A percentile compares a stretch with the other conserved stretches of the same genome.
Evolutionary conservation across 2,329 filamentous ascomycete genomes (phyloP).

Genomic region (Colletotrichum agaves): DNA sequence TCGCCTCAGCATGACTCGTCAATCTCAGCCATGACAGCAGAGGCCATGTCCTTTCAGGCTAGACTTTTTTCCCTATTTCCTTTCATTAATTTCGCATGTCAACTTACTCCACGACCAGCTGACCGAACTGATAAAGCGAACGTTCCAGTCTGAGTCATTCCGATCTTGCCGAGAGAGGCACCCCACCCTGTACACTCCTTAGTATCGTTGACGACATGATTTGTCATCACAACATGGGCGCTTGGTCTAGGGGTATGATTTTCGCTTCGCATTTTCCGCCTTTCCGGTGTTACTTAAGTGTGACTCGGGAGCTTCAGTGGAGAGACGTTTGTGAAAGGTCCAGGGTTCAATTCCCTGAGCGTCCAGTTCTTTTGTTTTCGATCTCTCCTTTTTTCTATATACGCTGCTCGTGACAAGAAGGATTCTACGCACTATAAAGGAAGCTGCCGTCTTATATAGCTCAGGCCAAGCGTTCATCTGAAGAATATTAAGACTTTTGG

Average conservation of each 20-base stretch:
- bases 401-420: too few relatives aligned
- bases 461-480: neutral
- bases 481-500: neutral
- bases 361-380: neutral
- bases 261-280: conserved; percentile 22
- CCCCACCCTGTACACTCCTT: neutral
- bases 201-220: fast-evolving
- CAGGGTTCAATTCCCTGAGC: conserved; percentile 28
- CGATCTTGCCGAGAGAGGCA: too few relatives aligned
- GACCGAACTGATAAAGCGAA: too few relatives aligned
- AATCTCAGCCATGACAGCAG: too few relatives aligned
- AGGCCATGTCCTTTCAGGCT: too few relatives aligned
- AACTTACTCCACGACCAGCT: too few relatives aligned
- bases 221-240: neutral
- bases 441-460: neutral
- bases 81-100: too few relatives aligned
- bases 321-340: conserved; percentile 24
- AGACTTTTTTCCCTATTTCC: too few relatives aligned
- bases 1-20: neutral
- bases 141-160: too few relatives aligned
- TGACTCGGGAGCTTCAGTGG: neutral
- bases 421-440: too few relatives aligned
- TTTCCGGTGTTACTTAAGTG: fast-evolving
- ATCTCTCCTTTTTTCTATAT: too few relatives aligned
- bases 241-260: conserved; percentile 35